Conservation (phyloP, 106 monocot genomes). For the Dendrobium nobile region DNA sequence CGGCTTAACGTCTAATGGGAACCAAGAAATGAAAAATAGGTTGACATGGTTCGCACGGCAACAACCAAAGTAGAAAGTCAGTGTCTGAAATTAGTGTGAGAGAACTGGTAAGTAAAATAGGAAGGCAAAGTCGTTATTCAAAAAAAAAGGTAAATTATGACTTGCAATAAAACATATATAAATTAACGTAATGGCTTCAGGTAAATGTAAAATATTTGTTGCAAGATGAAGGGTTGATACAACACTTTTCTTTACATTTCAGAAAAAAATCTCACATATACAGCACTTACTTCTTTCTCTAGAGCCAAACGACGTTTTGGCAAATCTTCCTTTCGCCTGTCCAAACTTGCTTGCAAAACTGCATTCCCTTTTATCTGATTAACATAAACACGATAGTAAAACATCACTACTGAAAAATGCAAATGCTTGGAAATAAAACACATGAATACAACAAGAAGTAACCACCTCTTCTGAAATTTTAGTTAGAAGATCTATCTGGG, state of each 20-base stretch:
- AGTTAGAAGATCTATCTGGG: constrained; percentile 61
- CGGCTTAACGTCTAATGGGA: not conserved
- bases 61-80: not conserved
- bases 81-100: not conserved
- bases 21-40: not conserved
- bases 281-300: constrained; percentile 67
- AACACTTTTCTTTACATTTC: not conserved
- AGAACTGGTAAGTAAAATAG: not conserved
- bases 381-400: constrained; percentile 12
- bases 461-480: constrained; percentile 78
- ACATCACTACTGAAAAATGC: not conserved
- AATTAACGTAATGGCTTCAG: not conserved
- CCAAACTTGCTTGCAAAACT: constrained; percentile 50
- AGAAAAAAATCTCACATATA: not conserved
- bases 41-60: not conserved
- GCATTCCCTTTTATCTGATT: constrained; percentile 69
- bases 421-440: not conserved
- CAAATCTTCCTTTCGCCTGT: constrained; percentile 51
- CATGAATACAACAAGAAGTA: not conserved
- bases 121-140: not conserved
- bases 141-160: not conserved
- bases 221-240: not conserved
- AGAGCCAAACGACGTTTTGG: constrained; percentile 55
- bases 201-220: not conserved
- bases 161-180: not conserved